phyloP scores from a whole-genome alignment of 495 filamentous ascomycete genomes.

The Hypoxylon intermedium region DNA sequence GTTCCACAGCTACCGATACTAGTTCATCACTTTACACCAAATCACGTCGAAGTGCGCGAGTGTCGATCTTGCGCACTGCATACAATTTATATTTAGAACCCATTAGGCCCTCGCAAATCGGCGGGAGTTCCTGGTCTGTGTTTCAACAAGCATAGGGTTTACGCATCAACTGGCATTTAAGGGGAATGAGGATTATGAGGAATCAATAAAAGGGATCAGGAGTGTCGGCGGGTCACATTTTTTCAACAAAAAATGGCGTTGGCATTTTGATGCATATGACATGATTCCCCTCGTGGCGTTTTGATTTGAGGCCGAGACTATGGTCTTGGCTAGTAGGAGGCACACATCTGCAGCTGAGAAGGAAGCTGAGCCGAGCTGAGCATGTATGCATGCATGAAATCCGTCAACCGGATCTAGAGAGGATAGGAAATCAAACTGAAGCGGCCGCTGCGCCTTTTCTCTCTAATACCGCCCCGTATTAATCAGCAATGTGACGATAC shows the following conservation, averaged over 20 bases:
- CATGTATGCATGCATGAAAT: conserved; percentile 16
- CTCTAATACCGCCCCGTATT: background rate
- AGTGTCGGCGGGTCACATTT: conserved; percentile 57
- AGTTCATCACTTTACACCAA: conserved; percentile 46
- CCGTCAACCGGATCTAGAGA: conserved; percentile 47
- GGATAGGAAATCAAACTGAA: conserved; percentile 43
- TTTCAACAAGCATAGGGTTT: conserved; percentile 59
- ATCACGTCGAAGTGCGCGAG: conserved; percentile 38
- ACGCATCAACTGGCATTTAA: conserved; percentile 50
- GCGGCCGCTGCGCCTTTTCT: conserved; percentile 27
- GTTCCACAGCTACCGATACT: conserved; percentile 63
- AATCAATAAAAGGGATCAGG: conserved; percentile 47
- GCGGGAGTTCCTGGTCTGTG: conserved; percentile 36
- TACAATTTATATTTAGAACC: conserved; percentile 14
- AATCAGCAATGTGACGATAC: background rate
- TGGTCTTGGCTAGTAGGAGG: conserved; percentile 26
- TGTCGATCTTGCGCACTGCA: conserved; percentile 11
- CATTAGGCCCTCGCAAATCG: conserved; percentile 6
- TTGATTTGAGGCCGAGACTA: conserved; percentile 33
- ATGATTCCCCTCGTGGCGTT: conserved; percentile 53
- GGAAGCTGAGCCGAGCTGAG: conserved; percentile 25
- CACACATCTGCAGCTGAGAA: conserved; percentile 41
- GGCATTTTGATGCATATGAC: conserved; percentile 56
- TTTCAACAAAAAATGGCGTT: conserved; percentile 64
- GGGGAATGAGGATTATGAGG: conserved; percentile 47